Percentiles rank a stretch among this genome's conserved stretches.
These are phyloP conservation scores for Ceratobasidium sp. DNA, from an alignment of 1,284 basidiomycete genomes.

Conservation along the genomic window DNA sequence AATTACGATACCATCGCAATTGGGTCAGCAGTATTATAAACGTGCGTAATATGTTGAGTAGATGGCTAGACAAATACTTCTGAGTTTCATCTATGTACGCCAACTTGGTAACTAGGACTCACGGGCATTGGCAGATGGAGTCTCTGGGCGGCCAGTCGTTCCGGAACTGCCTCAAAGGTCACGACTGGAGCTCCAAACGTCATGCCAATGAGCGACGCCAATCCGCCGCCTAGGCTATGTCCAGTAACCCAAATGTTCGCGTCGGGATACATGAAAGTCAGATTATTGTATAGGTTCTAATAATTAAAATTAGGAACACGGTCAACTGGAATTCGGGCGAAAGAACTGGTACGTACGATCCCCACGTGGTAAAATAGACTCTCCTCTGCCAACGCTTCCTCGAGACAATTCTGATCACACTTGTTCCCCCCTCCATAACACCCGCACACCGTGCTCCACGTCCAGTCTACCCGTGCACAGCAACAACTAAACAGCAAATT, in stretches of 20 bases:
- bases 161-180: constrained; percentile 85
- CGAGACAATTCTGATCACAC: constrained; percentile 88
- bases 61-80: constrained; percentile 46
- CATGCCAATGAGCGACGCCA: constrained; percentile 88
- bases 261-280: constrained; percentile 84
- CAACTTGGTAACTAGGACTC: constrained; percentile 2
- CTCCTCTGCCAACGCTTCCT: constrained; percentile 86
- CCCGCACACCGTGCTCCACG: constrained; percentile 92
- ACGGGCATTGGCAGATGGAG: constrained; percentile 84
- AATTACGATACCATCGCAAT: constrained; percentile 58
- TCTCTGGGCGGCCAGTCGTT: constrained; percentile 88
- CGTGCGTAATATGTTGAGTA: constrained; percentile 63
- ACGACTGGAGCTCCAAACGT: constrained; percentile 96
- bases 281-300: constrained; percentile 82
- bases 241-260: constrained; percentile 94
- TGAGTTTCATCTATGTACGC: not conserved
- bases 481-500: constrained; percentile 96
- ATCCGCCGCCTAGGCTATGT: constrained; percentile 87
- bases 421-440: constrained; percentile 78
- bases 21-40: constrained; percentile 86
- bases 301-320: not conserved
- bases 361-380: constrained; percentile 91
- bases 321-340: too few relatives aligned
- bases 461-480: constrained; percentile 91
- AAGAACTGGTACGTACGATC: constrained; percentile 65